Conservation (phyloP, 2,329 filamentous ascomycete species). For the Aspergillus aculeatinus region DNA sequence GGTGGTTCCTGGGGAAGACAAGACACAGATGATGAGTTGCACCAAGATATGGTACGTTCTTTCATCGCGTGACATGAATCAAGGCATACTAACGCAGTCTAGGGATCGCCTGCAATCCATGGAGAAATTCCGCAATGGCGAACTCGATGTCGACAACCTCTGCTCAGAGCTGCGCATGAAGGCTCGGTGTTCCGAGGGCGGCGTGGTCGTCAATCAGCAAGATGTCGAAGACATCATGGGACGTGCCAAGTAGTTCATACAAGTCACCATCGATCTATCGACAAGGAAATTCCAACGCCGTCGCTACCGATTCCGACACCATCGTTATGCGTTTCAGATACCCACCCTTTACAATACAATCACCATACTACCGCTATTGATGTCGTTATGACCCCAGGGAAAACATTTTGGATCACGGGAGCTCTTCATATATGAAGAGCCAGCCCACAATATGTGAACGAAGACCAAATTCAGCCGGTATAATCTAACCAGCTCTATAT, state of each 20-base stretch:
- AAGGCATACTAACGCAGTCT: conserved; percentile 4
- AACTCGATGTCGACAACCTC: conserved; percentile 89
- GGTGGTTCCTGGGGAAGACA: conserved; percentile 61
- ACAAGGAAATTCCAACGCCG: background rate
- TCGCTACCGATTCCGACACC: background rate
- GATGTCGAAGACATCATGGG: conserved; percentile 80
- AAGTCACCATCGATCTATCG: background rate
- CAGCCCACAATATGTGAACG: background rate
- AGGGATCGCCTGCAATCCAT: conserved; percentile 91
- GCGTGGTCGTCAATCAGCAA: conserved; percentile 82
- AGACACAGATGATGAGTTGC: conserved; percentile 71
- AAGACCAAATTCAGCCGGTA: background rate
- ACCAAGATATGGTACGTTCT: conserved; percentile 84
- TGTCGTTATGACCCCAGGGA: conserved; percentile 4
- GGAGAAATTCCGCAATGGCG: conserved; percentile 82
- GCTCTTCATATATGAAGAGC: background rate
- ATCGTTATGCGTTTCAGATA: conserved; percentile 11
- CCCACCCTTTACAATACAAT: conserved; percentile 3
- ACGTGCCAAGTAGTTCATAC: conserved; percentile 30
- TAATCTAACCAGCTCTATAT: background rate
- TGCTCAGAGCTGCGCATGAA: conserved; percentile 94
- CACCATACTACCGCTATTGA: conserved; percentile 4
- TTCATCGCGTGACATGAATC: background rate
- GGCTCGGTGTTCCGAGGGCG: conserved; percentile 85
- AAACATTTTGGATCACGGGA: conserved; percentile 2